Conservation (phyloP, 495 filamentous ascomycete species). For the Podospora anserina region DNA sequence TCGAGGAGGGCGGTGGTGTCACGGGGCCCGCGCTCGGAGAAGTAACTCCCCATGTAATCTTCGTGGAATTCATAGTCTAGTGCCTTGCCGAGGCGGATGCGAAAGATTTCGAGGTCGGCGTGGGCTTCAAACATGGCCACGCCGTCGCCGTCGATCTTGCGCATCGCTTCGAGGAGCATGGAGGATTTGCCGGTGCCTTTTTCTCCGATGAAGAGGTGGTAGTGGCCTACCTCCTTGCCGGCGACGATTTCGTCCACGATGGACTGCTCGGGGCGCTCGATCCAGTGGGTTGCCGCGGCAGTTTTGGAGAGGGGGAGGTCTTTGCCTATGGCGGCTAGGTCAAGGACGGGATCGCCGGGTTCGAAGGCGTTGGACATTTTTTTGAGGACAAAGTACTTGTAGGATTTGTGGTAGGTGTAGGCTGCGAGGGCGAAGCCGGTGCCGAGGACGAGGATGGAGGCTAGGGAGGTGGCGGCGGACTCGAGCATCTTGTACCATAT, state of each 20-base stretch:
- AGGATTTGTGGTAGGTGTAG: constrained; percentile 80
- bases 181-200: constrained; percentile 95
- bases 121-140: constrained; percentile 94
- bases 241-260: constrained; percentile 74
- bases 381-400: constrained; percentile 80
- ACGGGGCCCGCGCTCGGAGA: constrained; percentile 87
- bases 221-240: constrained; percentile 69
- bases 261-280: constrained; percentile 73
- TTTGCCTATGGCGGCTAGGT: constrained; percentile 72
- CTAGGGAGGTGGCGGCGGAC: constrained; percentile 77
- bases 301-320: constrained; percentile 48
- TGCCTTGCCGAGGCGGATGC: constrained; percentile 84
- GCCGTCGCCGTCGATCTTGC: constrained; percentile 79
- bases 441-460: constrained; percentile 80
- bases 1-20: constrained; percentile 88
- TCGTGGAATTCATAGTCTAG: constrained; percentile 87
- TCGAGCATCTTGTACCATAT: constrained; percentile 75
- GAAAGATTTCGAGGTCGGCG: constrained; percentile 91
- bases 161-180: constrained; percentile 94
- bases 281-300: constrained; percentile 69
- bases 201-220: constrained; percentile 91
- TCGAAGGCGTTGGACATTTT: constrained; percentile 95
- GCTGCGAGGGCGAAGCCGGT: constrained; percentile 67
- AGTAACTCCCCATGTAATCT: constrained; percentile 92
- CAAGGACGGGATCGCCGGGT: constrained; percentile 87